phyloP scores from a whole-genome alignment of 2,329 filamentous ascomycete genomes.

The Sclerotiophoma versabilis region DNA sequence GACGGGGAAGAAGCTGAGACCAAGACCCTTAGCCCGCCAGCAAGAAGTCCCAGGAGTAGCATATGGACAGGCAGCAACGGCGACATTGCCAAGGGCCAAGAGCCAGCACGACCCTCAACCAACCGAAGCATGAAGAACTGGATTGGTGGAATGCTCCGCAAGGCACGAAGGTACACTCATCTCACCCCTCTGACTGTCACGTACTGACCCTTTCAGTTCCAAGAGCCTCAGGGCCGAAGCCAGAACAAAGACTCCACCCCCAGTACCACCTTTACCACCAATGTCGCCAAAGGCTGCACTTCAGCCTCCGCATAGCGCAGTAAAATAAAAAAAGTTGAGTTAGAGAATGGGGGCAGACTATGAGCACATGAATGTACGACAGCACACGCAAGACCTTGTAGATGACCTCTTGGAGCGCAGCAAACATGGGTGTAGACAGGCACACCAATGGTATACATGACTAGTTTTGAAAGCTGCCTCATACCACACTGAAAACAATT shows the following conservation, averaged over 20 bases:
- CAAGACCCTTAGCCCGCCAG: slow-evolving; percentile 28
- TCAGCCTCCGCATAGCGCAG: slow-evolving; percentile 19
- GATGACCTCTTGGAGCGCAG: no score
- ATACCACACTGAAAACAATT: no score
- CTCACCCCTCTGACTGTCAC: neutral
- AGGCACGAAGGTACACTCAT: slow-evolving; percentile 37
- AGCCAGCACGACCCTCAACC: slow-evolving; percentile 28
- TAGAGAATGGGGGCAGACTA: no score
- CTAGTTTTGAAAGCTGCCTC: no score
- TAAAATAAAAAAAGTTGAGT: no score
- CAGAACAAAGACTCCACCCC: slow-evolving; percentile 21
- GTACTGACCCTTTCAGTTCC: slow-evolving; percentile 31
- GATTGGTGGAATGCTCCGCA: slow-evolving; percentile 39
- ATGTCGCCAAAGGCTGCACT: slow-evolving; percentile 28
- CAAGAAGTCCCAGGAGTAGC: slow-evolving; percentile 35
- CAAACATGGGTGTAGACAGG: no score
- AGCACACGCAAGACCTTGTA: no score
- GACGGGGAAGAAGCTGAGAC: slow-evolving; percentile 30
- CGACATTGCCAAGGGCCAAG: slow-evolving; percentile 17
- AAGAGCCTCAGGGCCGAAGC: slow-evolving; percentile 35
- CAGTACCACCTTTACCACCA: slow-evolving; percentile 33
- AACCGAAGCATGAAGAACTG: slow-evolving; percentile 45
- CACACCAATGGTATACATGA: no score
- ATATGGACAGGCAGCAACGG: slow-evolving; percentile 20
- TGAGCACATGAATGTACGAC: no score